Percentiles rank a stretch among this genome's conserved stretches.
These are phyloP conservation scores for Sinapis alba DNA, from an alignment of 441 rosid genomes.

Conservation along the genomic window DNA sequence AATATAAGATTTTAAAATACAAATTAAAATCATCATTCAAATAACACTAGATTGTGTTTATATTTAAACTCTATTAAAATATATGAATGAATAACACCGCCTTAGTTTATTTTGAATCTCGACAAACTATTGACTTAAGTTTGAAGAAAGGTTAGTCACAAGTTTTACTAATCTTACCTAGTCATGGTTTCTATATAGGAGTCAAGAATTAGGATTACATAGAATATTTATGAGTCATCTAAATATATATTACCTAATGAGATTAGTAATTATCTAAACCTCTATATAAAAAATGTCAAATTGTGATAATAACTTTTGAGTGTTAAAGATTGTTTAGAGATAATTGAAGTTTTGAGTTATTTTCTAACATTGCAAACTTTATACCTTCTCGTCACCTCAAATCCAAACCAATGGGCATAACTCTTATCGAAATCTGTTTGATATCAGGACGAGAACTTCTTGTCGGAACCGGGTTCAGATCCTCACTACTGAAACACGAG, in stretches of 20 bases:
- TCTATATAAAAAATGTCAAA: neutral
- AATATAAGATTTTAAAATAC: no score
- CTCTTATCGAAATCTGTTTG: slow-evolving; percentile 66
- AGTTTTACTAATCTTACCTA: neutral
- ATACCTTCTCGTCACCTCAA: neutral
- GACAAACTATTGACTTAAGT: neutral
- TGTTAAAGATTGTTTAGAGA: no score
- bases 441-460: slow-evolving; percentile 83
- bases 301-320: neutral
- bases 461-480: slow-evolving; percentile 41
- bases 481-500: slow-evolving; percentile 75
- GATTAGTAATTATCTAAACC: neutral
- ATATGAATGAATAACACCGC: no score
- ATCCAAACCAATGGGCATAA: slow-evolving; percentile 57
- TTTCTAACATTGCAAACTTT: neutral
- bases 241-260: neutral
- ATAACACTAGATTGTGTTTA: no score
- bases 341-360: no score
- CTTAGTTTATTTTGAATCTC: neutral
- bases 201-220: neutral
- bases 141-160: neutral
- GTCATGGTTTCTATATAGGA: neutral
- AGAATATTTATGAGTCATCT: neutral
- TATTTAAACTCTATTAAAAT: no score
- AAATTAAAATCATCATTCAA: no score